These are phyloP conservation scores for Cordyceps farinosa DNA, from an alignment of 2,329 filamentous ascomycete species.

Conservation along the genomic window DNA sequence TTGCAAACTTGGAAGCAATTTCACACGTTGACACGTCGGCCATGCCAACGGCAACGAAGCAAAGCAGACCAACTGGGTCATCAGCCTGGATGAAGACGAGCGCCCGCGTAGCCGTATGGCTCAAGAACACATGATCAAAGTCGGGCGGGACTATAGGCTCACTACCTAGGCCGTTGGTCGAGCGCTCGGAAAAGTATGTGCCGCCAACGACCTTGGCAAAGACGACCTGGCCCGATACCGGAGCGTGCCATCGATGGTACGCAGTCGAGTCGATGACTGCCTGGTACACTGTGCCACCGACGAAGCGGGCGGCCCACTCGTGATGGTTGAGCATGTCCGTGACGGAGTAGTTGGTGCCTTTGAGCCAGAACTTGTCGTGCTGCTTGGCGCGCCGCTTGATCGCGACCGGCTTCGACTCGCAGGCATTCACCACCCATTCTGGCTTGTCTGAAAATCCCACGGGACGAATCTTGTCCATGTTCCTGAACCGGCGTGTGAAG, in stretches of 20 bases:
- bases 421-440: slow-evolving; percentile 49
- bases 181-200: slow-evolving; percentile 58
- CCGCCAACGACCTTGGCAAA: slow-evolving; percentile 53
- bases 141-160: slow-evolving; percentile 20
- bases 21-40: slow-evolving; percentile 65
- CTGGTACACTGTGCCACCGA: slow-evolving; percentile 62
- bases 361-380: slow-evolving; percentile 63
- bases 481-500: slow-evolving; percentile 53
- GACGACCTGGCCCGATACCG: slow-evolving; percentile 54
- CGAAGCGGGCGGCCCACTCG: slow-evolving; percentile 45
- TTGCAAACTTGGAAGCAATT: slow-evolving; percentile 35
- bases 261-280: slow-evolving; percentile 60
- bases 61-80: slow-evolving; percentile 63
- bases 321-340: slow-evolving; percentile 56
- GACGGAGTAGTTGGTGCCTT: slow-evolving; percentile 60
- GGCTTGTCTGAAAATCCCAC: slow-evolving; percentile 39
- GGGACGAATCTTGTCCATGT: slow-evolving; percentile 44
- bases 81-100: slow-evolving; percentile 65
- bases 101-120: slow-evolving; percentile 50
- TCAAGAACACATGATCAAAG: slow-evolving; percentile 59
- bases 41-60: slow-evolving; percentile 66
- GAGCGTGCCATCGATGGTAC: slow-evolving; percentile 67
- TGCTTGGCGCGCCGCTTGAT: slow-evolving; percentile 44
- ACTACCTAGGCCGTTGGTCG: slow-evolving; percentile 15
- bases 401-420: slow-evolving; percentile 56